Percentiles rank a stretch among this genome's conserved stretches.
Conservation (phyloP, 176 grass and related monocot genomes). For the Tillandsia fasciculata region DNA sequence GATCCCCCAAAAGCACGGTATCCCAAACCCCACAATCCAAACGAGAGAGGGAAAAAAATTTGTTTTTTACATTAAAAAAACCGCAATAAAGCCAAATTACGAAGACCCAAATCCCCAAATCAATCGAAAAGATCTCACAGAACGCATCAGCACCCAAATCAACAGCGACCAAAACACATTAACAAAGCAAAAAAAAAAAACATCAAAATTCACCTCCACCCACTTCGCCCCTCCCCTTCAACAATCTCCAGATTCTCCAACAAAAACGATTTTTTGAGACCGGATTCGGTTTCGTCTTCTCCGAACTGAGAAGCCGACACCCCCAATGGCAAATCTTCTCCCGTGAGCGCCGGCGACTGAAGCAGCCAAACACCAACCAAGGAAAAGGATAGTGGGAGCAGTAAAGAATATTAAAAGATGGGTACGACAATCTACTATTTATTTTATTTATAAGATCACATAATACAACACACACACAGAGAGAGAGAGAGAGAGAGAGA, state of each 20-base stretch:
- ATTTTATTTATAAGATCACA: too few species aligned
- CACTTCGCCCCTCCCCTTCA: neutral
- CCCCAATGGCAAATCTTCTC: neutral
- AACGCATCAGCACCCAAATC: neutral
- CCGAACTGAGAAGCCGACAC: too few species aligned
- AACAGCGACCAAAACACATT: neutral
- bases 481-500: constrained; percentile 8
- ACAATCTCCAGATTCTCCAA: neutral
- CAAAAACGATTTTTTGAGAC: too few species aligned
- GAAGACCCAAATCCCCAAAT: neutral
- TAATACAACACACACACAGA: neutral
- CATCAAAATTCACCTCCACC: constrained; percentile 9
- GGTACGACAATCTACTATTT: neutral
- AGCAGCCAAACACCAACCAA: neutral
- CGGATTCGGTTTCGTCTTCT: too few species aligned
- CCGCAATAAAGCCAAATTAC: neutral
- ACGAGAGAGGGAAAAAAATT: neutral
- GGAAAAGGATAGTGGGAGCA: constrained; percentile 1
- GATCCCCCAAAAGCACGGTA: neutral
- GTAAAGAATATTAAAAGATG: neutral
- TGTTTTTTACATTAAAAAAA: too few species aligned
- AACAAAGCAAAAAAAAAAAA: neutral
- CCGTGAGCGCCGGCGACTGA: neutral
- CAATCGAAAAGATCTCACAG: neutral
- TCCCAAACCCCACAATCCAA: neutral